Percentiles rank a stretch among this genome's conserved stretches.
phyloP scores from a whole-genome alignment of 2,329 filamentous ascomycete genomes.

The Colletotrichum coccodes region DNA sequence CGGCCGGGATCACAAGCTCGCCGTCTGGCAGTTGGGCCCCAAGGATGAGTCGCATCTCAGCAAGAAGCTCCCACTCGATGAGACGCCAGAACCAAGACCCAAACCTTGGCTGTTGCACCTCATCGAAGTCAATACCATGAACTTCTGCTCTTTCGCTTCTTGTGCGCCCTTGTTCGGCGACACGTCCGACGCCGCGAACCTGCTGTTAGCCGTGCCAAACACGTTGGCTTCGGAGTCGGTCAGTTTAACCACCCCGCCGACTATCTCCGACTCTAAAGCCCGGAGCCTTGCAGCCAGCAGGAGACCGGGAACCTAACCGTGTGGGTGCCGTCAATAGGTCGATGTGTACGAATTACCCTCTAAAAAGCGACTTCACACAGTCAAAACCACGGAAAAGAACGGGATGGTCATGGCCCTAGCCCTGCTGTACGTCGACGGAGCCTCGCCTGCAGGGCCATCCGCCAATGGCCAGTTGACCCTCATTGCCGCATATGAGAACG shows the following conservation, averaged over 20 bases:
- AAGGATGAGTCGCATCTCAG: slow-evolving; percentile 73
- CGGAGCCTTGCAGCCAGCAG: neutral
- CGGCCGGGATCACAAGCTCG: slow-evolving; percentile 86
- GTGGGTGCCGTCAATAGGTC: slow-evolving; percentile 57
- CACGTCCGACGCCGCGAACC: neutral
- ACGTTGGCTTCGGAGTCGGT: slow-evolving; percentile 78
- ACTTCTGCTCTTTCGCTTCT: slow-evolving; percentile 88
- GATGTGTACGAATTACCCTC: slow-evolving; percentile 87
- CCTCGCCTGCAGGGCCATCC: slow-evolving; percentile 19
- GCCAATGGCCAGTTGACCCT: slow-evolving; percentile 61
- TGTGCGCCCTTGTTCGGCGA: slow-evolving; percentile 47
- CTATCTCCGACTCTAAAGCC: slow-evolving; percentile 24
- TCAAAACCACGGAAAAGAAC: slow-evolving; percentile 60
- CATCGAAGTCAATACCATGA: slow-evolving; percentile 89
- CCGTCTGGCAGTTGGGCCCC: slow-evolving; percentile 80
- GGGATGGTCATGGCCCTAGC: slow-evolving; percentile 92
- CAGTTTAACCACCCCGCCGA: slow-evolving; percentile 39
- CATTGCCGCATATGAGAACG: slow-evolving; percentile 86
- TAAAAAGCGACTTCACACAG: slow-evolving; percentile 72
- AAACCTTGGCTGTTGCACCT: slow-evolving; percentile 89
- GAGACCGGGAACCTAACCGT: slow-evolving; percentile 25
- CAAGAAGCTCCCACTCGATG: slow-evolving; percentile 77
- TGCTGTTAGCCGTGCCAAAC: slow-evolving; percentile 84
- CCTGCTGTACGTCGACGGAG: slow-evolving; percentile 61
- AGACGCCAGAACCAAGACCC: slow-evolving; percentile 55